phyloP scores from a whole-genome alignment of 257 asterid genomes.

The Nicotiana attenuata region DNA sequence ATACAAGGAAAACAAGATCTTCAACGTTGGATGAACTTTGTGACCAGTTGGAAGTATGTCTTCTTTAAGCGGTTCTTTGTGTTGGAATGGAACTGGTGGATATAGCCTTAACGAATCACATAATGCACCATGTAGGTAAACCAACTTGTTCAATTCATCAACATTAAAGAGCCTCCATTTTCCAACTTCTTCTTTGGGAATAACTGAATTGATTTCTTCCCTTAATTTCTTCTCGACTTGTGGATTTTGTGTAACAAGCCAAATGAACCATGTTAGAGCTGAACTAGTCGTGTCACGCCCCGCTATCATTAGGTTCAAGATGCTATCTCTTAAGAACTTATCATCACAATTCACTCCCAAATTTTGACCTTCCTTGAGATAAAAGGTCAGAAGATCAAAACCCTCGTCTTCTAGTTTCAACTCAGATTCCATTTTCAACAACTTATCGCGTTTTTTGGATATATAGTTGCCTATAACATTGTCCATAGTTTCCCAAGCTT shows the following conservation, averaged over 20 bases:
- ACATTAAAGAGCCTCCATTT: slow-evolving; percentile 28
- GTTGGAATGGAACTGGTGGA: slow-evolving; percentile 48
- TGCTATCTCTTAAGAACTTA: slow-evolving; percentile 45
- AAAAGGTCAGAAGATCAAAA: slow-evolving; percentile 45
- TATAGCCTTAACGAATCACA: slow-evolving; percentile 43
- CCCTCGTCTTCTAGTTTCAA: slow-evolving; percentile 15
- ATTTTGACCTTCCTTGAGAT: slow-evolving; percentile 29
- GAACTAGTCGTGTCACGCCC: slow-evolving; percentile 69
- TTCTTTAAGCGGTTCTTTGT: slow-evolving; percentile 31
- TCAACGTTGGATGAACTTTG: slow-evolving; percentile 25
- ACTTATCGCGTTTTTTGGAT: slow-evolving; percentile 35
- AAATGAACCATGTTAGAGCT: slow-evolving; percentile 59
- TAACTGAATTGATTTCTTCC: slow-evolving; percentile 33
- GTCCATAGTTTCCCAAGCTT: slow-evolving; percentile 41
- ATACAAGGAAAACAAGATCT: slow-evolving; percentile 30
- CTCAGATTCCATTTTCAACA: background rate
- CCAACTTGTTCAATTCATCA: slow-evolving; percentile 30
- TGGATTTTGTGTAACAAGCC: slow-evolving; percentile 52
- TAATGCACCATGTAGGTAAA: slow-evolving; percentile 39
- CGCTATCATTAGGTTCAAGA: slow-evolving; percentile 54
- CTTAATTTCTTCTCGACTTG: slow-evolving; percentile 36
- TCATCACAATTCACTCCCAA: slow-evolving; percentile 20
- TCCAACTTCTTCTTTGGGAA: slow-evolving; percentile 7
- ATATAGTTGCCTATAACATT: slow-evolving; percentile 36
- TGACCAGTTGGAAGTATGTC: slow-evolving; percentile 44